These are phyloP conservation scores for Podosphaera leucotricha DNA, from an alignment of 2,329 filamentous ascomycete genomes.

Conservation along the genomic window DNA sequence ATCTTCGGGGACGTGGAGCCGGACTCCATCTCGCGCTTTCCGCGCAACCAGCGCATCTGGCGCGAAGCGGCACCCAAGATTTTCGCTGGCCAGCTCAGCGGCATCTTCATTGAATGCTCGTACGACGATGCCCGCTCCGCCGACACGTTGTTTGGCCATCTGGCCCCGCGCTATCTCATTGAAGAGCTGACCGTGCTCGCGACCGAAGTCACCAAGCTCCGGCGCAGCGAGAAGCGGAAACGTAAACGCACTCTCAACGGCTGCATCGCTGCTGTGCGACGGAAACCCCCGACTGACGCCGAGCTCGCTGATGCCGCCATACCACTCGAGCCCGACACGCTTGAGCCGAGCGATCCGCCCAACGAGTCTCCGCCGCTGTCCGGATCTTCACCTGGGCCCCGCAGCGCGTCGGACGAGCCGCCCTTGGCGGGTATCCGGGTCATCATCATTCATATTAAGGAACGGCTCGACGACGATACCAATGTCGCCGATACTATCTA, in stretches of 20 bases:
- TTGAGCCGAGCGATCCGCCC: too few relatives aligned
- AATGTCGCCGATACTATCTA: constrained; percentile 42
- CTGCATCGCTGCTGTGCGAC: neutral
- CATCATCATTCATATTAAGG: constrained; percentile 86
- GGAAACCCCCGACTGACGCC: neutral
- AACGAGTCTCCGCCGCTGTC: neutral
- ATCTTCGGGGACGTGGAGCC: constrained; percentile 94
- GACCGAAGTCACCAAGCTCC: constrained; percentile 9
- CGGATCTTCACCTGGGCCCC: neutral
- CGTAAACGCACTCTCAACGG: constrained; percentile 10
- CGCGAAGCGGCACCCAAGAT: constrained; percentile 72
- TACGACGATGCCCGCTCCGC: constrained; percentile 64
- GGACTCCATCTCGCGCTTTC: constrained; percentile 59
- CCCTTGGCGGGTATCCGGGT: constrained; percentile 48
- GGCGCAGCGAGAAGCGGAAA: constrained; percentile 13
- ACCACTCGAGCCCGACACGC: neutral
- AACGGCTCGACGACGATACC: constrained; percentile 51
- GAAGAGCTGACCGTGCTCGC: constrained; percentile 56
- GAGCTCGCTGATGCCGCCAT: neutral
- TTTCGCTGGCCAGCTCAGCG: constrained; percentile 42
- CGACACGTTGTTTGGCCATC: constrained; percentile 63
- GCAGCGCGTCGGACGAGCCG: neutral
- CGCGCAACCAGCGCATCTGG: constrained; percentile 69
- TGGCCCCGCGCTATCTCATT: constrained; percentile 63
- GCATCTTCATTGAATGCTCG: constrained; percentile 88